phyloP scores from a whole-genome alignment of 768 basidiomycete species.

The Phanerochaete sordida region DNA sequence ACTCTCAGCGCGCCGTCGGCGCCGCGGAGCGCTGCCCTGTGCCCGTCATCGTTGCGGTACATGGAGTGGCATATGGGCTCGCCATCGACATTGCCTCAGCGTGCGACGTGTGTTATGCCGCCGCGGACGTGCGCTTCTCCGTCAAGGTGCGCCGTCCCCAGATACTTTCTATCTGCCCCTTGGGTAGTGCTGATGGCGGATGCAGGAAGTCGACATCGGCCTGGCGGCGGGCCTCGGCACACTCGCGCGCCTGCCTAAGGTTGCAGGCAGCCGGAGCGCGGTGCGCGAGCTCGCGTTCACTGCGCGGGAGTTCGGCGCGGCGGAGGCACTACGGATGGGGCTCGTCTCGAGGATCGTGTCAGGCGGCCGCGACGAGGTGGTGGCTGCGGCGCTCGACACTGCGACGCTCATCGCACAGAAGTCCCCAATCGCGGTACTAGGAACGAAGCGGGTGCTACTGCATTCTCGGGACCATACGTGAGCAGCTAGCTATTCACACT shows the following conservation, averaged over 20 bases:
- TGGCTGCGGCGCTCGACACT: constrained; percentile 60
- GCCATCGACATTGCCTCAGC: constrained; percentile 73
- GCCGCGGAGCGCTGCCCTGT: constrained; percentile 65
- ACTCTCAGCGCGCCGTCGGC: constrained; percentile 70
- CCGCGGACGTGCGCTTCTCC: constrained; percentile 56
- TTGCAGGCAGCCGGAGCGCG: constrained; percentile 70
- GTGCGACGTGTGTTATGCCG: constrained; percentile 78
- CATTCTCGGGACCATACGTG: constrained; percentile 81
- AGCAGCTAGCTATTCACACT: constrained; percentile 16
- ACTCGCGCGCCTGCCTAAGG: constrained; percentile 76
- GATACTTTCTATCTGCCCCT: neutral
- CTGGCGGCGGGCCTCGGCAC: constrained; percentile 88
- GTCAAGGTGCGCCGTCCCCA: constrained; percentile 62
- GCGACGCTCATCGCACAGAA: constrained; percentile 67
- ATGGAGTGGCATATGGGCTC: constrained; percentile 73
- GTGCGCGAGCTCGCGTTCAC: constrained; percentile 77
- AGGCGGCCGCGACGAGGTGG: constrained; percentile 65
- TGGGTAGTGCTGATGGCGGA: neutral
- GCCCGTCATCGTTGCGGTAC: constrained; percentile 81
- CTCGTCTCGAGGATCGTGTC: constrained; percentile 69
- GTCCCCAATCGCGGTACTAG: constrained; percentile 73
- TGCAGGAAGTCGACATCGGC: constrained; percentile 81
- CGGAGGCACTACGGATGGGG: constrained; percentile 66
- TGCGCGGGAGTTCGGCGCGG: constrained; percentile 61
- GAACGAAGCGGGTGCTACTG: constrained; percentile 74